Conservation (phyloP, 164 flowering plant species). For the Nymphaea colorata region DNA sequence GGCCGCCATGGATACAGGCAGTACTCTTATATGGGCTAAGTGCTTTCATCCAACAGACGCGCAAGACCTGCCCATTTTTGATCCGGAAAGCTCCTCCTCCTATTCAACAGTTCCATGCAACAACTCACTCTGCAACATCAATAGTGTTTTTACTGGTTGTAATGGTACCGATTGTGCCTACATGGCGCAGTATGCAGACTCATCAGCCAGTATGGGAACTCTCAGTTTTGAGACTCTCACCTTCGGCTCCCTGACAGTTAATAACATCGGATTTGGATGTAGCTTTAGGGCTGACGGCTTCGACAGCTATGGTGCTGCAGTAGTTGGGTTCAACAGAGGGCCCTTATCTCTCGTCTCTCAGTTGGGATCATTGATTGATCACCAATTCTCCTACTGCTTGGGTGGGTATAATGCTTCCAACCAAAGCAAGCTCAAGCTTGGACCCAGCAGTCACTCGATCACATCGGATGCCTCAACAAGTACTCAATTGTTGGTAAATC, state of each 20-base stretch:
- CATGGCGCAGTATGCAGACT: too few species aligned
- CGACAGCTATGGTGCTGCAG: too few species aligned
- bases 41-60: conserved; percentile 53
- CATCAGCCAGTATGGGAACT: too few species aligned
- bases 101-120: conserved; percentile 48
- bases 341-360: too few species aligned
- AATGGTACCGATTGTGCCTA: neutral
- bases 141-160: conserved; percentile 31
- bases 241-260: too few species aligned
- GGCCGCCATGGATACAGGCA: conserved; percentile 79
- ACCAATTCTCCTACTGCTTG: too few species aligned
- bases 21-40: conserved; percentile 85
- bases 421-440: conserved; percentile 52
- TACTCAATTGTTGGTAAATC: conserved; percentile 44
- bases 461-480: conserved; percentile 8
- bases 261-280: too few species aligned
- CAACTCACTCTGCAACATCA: conserved; percentile 31
- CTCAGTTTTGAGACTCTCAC: too few species aligned
- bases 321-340: too few species aligned
- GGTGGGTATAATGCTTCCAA: too few species aligned
- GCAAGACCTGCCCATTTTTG: conserved; percentile 53
- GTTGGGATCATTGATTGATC: too few species aligned
- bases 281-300: too few species aligned
- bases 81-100: conserved; percentile 50
- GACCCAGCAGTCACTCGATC: conserved; percentile 21